phyloP scores from a whole-genome alignment of 2,329 filamentous ascomycete genomes.

The Colletotrichum musae region DNA sequence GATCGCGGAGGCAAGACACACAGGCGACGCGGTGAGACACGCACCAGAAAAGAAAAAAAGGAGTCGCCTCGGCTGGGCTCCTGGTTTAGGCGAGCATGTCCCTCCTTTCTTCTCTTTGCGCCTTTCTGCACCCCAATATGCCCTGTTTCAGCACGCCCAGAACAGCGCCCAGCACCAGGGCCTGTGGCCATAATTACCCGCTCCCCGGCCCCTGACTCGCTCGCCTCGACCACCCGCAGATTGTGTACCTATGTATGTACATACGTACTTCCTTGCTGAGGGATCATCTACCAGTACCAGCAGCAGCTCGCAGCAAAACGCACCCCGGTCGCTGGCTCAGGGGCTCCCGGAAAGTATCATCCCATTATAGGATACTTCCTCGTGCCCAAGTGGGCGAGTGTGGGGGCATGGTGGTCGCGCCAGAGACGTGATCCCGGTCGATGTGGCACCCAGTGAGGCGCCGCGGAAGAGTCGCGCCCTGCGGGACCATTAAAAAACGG shows the following conservation, averaged over 20 bases:
- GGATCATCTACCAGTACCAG: not conserved
- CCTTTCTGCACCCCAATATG: constrained; percentile 16
- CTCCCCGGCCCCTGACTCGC: constrained; percentile 27
- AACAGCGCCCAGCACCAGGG: constrained; percentile 17
- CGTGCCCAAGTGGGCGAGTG: constrained; percentile 22
- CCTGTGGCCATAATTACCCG: constrained; percentile 17
- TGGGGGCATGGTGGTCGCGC: not conserved
- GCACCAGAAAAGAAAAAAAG: not conserved
- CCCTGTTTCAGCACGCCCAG: constrained; percentile 30
- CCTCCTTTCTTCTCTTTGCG: constrained; percentile 2
- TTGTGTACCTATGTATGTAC: not conserved
- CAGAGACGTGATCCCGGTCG: not conserved
- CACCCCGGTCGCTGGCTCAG: not conserved
- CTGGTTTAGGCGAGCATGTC: constrained; percentile 29
- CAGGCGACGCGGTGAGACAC: constrained; percentile 10
- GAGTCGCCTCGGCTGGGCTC: constrained; percentile 4
- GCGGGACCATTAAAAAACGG: constrained; percentile 22
- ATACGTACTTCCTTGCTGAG: too few relatives aligned
- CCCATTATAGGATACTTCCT: constrained; percentile 29
- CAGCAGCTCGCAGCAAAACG: constrained; percentile 4
- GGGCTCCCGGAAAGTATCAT: constrained; percentile 8
- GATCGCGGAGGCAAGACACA: constrained; percentile 1
- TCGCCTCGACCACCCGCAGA: constrained; percentile 11
- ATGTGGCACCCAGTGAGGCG: constrained; percentile 9
- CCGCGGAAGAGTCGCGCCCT: not conserved